These are phyloP conservation scores for Solanum pinnatisectum DNA, from an alignment of 257 asterid species.

Conservation along the genomic window DNA sequence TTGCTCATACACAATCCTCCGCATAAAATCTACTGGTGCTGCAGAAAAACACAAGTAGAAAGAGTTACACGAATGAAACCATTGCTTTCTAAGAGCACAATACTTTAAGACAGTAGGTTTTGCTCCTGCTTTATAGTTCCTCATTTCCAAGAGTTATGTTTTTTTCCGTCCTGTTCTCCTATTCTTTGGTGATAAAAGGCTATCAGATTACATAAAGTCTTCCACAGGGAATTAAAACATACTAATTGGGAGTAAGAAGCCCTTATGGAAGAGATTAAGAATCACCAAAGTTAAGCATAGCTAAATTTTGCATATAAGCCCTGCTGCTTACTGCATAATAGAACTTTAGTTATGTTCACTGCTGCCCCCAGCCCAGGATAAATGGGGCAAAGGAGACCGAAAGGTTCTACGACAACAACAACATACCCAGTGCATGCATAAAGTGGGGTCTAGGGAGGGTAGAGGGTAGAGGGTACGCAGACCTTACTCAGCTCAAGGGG, in stretches of 20 bases:
- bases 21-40: conserved; percentile 81
- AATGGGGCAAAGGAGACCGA: background rate
- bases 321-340: background rate
- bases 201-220: background rate
- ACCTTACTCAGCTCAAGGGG: background rate
- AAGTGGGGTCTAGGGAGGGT: background rate
- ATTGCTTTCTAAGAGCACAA: background rate
- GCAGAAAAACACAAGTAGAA: background rate
- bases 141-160: background rate
- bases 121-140: background rate
- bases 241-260: background rate
- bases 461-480: background rate
- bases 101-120: background rate
- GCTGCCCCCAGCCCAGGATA: background rate
- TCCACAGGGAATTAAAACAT: background rate
- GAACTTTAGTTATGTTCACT: background rate
- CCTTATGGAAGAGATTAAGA: background rate
- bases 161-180: background rate
- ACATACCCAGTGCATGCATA: background rate
- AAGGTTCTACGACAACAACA: background rate
- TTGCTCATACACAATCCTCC: conserved; percentile 48
- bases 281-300: background rate
- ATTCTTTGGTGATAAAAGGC: background rate
- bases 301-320: background rate
- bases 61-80: background rate